Percentiles rank a stretch among this genome's conserved stretches.
These are phyloP conservation scores for Chiua sp. DNA, from an alignment of 1,284 basidiomycete species.

Conservation along the genomic window DNA sequence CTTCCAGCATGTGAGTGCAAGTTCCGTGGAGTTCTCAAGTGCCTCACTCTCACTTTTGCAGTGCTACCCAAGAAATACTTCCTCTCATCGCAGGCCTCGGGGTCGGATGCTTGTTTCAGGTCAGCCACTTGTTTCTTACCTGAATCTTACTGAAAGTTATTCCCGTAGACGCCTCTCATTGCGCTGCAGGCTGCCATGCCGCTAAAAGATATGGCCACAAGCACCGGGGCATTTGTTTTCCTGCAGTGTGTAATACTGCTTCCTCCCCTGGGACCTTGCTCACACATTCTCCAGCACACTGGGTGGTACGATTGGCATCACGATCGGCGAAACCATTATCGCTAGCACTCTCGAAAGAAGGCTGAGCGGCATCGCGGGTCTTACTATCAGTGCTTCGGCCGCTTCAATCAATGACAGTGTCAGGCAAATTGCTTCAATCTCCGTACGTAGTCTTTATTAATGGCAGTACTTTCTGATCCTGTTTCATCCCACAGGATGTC, in stretches of 20 bases:
- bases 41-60: slow-evolving; percentile 16
- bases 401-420: slow-evolving; percentile 62
- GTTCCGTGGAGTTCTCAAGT: neutral
- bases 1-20: slow-evolving; percentile 30
- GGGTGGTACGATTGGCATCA: slow-evolving; percentile 46
- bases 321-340: slow-evolving; percentile 38
- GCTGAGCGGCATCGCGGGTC: slow-evolving; percentile 51
- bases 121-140: neutral
- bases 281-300: slow-evolving; percentile 28
- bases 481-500: slow-evolving; percentile 46
- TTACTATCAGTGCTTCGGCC: slow-evolving; percentile 50
- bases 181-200: slow-evolving; percentile 53
- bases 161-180: slow-evolving; percentile 36
- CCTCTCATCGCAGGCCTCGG: slow-evolving; percentile 42
- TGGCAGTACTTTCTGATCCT: neutral
- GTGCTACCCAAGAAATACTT: slow-evolving; percentile 38
- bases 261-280: neutral
- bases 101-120: slow-evolving; percentile 44
- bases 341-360: slow-evolving; percentile 49
- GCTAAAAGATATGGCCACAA: slow-evolving; percentile 50
- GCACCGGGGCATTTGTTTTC: slow-evolving; percentile 41
- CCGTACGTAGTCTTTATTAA: slow-evolving; percentile 43
- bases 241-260: slow-evolving; percentile 32
- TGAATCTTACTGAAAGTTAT: neutral
- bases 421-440: slow-evolving; percentile 54